These are phyloP conservation scores for Botrytis fragariae DNA, from an alignment of 2,329 filamentous ascomycete genomes.

Conservation along the genomic window DNA sequence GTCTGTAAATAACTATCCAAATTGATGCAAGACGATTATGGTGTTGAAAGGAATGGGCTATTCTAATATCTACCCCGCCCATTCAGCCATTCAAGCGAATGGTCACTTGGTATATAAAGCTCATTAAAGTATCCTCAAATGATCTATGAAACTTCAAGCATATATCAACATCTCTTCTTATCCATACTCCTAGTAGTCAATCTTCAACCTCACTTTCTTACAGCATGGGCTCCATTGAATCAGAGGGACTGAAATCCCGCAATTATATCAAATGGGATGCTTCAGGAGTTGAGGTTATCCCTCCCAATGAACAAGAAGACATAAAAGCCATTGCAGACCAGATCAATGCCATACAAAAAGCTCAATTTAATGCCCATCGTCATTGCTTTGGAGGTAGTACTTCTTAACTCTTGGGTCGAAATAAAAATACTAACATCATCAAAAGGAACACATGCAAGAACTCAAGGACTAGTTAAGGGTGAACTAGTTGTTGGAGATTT, in stretches of 20 bases:
- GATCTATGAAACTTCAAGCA: background rate
- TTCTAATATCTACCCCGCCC: background rate
- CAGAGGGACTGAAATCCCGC: constrained; percentile 18
- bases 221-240: background rate
- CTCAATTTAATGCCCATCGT: constrained; percentile 44
- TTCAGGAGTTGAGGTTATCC: constrained; percentile 43
- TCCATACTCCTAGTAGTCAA: no score
- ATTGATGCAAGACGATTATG: background rate
- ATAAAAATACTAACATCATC: background rate
- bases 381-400: constrained; percentile 38
- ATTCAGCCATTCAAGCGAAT: background rate
- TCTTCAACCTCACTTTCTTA: background rate
- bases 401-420: background rate
- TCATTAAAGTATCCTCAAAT: background rate
- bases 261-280: constrained; percentile 45
- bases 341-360: constrained; percentile 47
- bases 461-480: constrained; percentile 49
- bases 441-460: constrained; percentile 46
- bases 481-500: constrained; percentile 45
- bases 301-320: constrained; percentile 43
- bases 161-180: background rate
- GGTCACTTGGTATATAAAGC: background rate
- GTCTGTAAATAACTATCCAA: background rate
- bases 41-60: background rate
- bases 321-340: constrained; percentile 46